Base-by-base conservation (phyloP, 352 stramenopile species). In the Globisporangium radiosum region DNA sequence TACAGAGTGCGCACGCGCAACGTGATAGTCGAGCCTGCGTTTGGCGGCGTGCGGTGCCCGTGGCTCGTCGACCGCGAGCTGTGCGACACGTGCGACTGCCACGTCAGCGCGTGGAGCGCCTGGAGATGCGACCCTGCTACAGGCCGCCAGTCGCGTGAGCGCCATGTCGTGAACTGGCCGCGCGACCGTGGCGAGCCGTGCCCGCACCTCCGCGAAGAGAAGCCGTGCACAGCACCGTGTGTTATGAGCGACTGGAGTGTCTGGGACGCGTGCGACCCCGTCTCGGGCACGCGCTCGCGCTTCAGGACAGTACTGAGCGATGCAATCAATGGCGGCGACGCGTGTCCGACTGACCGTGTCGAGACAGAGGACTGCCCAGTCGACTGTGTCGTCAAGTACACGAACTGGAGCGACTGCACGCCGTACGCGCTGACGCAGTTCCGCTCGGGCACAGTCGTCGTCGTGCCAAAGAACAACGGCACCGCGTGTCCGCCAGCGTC, bases 371-470 rank as follows among this genome's bases (percentile, higher is more conserved):
- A 52, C 0, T 90, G 77, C 65, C 37, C 64, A 2, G 58, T 87
- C 0, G 72, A 84, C 58, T 89, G 79, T 48, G 71, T 76, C 49
- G 51, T 80, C 10, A 68, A 51, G n/a, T 64, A 68, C 17, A 73
- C 63, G 44, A 54, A 59, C 0, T 82, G 68, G 66, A 71, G 65
- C 10, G 36, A 63, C 5, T 81, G 73, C 50, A 44, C 37, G 9
- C 17, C 36, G 33, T 37, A 52, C 43, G 7, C 43, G 4, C 7
- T 25, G 14, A 57, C 33, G 40, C 57, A 63, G 48, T 48, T 40
- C 13, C 57, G 57, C 17, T 53, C 57, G 0, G 57, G 40, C 9
- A 45, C 2, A 5, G 47, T 63, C 33, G 5, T 49, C 19, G 57
- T 58, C 6, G 2, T 36, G 4, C 9, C 57, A 14, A 53, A 57